These are phyloP conservation scores for Arthrobotrys megalospora DNA, from an alignment of 2,329 filamentous ascomycete genomes.

Conservation along the genomic window DNA sequence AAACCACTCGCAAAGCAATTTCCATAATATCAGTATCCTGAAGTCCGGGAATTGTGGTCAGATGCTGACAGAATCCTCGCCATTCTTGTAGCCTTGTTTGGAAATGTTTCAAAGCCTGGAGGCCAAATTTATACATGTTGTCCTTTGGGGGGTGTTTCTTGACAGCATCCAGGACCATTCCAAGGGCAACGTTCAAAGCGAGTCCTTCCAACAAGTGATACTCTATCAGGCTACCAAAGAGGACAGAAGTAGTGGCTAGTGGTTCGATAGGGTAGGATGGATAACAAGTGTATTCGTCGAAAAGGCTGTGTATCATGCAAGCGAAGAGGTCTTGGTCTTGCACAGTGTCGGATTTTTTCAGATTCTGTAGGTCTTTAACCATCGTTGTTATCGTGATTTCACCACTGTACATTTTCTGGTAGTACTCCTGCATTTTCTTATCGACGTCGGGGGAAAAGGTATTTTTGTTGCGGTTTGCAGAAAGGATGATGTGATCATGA, in stretches of 20 bases:
- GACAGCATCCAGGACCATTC: constrained; percentile 97
- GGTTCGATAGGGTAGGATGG: constrained; percentile 96
- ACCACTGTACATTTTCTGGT: constrained; percentile 97
- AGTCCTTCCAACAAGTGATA: constrained; percentile 91
- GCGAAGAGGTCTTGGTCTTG: constrained; percentile 94
- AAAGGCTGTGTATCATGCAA: constrained; percentile 97
- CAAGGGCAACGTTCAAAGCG: constrained; percentile 91
- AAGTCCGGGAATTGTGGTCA: constrained; percentile 85
- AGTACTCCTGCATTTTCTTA: constrained; percentile 94
- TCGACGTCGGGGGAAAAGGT: constrained; percentile 83
- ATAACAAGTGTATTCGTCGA: constrained; percentile 97
- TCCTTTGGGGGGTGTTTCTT: constrained; percentile 83
- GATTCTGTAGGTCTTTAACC: constrained; percentile 84
- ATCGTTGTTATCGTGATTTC: constrained; percentile 89
- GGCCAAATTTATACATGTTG: constrained; percentile 96
- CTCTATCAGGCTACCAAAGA: constrained; percentile 96
- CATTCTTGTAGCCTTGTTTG: constrained; percentile 87
- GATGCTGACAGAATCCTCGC: constrained; percentile 92
- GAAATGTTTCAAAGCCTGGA: constrained; percentile 93
- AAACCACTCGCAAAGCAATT: constrained; percentile 81
- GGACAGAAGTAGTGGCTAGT: constrained; percentile 91
- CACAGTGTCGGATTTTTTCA: constrained; percentile 88
- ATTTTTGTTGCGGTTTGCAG: constrained; percentile 86
- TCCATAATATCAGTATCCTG: constrained; percentile 87
- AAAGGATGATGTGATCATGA: constrained; percentile 90